A percentile compares a stretch with the other conserved stretches of the same genome.
Conservation (phyloP, 176 grass and related monocot species). For the Oryza nivara region DNA sequence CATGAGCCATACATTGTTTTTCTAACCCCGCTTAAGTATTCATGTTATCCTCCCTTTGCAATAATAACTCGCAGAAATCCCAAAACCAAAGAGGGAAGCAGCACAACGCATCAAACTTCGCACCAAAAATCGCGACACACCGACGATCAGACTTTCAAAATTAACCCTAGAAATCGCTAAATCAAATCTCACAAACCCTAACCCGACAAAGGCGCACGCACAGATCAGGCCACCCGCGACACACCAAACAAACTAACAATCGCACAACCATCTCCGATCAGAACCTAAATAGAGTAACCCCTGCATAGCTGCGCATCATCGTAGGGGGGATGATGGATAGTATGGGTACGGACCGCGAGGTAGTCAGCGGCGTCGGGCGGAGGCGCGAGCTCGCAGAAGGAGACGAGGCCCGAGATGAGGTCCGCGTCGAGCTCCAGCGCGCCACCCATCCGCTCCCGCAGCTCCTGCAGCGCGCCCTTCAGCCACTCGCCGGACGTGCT, state of each 20-base stretch:
- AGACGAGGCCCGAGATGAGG: constrained; percentile 92
- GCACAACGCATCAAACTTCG: not conserved
- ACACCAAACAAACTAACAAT: not conserved
- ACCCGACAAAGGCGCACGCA: not conserved
- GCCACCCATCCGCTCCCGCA: constrained; percentile 53
- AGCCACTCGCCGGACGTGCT: constrained; percentile 82
- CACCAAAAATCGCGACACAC: not conserved
- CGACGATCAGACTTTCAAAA: not conserved
- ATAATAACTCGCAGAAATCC: constrained; percentile 12
- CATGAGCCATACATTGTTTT: not conserved
- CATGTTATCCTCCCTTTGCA: not conserved
- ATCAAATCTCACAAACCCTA: constrained; percentile 45
- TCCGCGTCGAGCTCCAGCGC: constrained; percentile 66
- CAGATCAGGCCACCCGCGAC: constrained; percentile 29
- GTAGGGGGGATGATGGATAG: not conserved
- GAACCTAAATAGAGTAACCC: not conserved
- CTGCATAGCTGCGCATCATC: not conserved
- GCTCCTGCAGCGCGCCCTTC: constrained; percentile 56
- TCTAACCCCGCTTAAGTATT: not conserved
- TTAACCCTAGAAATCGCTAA: not conserved
- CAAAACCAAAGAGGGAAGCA: not conserved
- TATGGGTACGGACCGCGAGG: constrained; percentile 56
- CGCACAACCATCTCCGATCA: not conserved
- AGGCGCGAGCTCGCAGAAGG: constrained; percentile 96
- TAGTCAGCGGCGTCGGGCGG: constrained; percentile 86